Base-by-base conservation (phyloP, 441 rosid genomes). In the Eutrema salsugineum region DNA sequence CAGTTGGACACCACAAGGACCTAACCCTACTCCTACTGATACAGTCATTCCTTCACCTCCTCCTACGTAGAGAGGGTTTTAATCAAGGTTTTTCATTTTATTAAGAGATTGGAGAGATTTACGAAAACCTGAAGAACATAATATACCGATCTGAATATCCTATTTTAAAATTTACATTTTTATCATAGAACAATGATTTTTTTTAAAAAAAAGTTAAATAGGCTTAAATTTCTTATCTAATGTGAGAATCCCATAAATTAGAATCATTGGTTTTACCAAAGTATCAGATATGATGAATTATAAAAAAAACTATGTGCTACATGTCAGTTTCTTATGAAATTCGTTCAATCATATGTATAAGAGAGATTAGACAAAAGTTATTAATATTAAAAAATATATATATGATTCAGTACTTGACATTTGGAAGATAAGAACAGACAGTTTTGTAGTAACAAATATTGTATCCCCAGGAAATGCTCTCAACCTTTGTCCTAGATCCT, bases 1-100 rank as follows among this genome's bases (percentile, higher is more conserved):
- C 64, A 83, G 89, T 11, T 89, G 91, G 93, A 66, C 91, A 20
- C 93, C 98, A 30, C 58, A 72, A 16, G 65, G 16, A 53, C 36
- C 79, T 35, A 43, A 58, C 0, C 35, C 27, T 64, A 69, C 76
- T 62, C 70, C 1, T 64, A 63, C 84, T 50, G 63, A 32, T 74
- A 20, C 68, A 51, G 78, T 66, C 1, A 67, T 74, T 53, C 73
- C 78, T 61, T 60, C 69, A 32, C 68, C 69, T 42, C 78, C 78
- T 59, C 17, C 57, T 16, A 67, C 73, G 0, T 74, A 67, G 38
- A 53, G 40, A 38, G 14, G 22, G 19, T 14, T 30, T 30, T 54
- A 4, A 30, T 54, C 8, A 50, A 2, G 11, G 61, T 0, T 40
- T 58, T 22, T 59, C 6, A 6, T 11, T 67, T 35, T 33, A 15